A percentile compares a stretch with the other conserved stretches of the same genome.
These are phyloP conservation scores for Fragaria iinumae DNA, from an alignment of 306 rosid genomes.

Conservation along the genomic window DNA sequence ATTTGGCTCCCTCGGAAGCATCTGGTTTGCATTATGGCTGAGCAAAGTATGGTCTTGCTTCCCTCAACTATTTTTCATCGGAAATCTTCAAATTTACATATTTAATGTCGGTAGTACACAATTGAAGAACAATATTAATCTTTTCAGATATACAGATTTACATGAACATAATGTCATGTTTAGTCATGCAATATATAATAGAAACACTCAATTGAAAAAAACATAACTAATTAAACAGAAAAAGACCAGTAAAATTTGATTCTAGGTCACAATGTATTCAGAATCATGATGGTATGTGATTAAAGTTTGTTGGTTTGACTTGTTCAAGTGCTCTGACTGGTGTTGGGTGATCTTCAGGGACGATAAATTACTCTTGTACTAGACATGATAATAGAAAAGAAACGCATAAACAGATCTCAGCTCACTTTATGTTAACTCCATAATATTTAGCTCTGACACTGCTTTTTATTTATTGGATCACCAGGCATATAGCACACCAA, in stretches of 20 bases:
- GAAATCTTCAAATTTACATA: conserved; percentile 3
- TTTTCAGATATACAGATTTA: neutral
- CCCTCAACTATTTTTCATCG: conserved; percentile 18
- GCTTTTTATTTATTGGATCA: conserved; percentile 24
- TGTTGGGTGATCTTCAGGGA: neutral
- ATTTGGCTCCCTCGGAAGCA: conserved; percentile 95
- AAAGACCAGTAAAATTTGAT: neutral
- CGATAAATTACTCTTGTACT: neutral
- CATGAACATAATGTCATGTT: neutral
- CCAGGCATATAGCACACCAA: conserved; percentile 92
- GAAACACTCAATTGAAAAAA: neutral
- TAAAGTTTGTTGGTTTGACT: conserved; percentile 3
- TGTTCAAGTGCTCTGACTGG: neutral
- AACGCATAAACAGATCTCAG: conserved; percentile 17
- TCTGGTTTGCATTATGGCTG: conserved; percentile 91
- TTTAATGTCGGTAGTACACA: neutral
- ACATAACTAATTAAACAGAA: neutral
- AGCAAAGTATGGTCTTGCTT: conserved; percentile 54
- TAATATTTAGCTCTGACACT: neutral
- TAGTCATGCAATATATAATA: neutral
- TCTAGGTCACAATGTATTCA: neutral
- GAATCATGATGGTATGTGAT: neutral
- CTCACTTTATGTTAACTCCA: conserved; percentile 10
- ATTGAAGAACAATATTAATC: neutral
- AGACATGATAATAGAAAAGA: neutral